Conservation (phyloP, 2,329 filamentous ascomycete species). For the Aspergillus pseudotamarii region DNA sequence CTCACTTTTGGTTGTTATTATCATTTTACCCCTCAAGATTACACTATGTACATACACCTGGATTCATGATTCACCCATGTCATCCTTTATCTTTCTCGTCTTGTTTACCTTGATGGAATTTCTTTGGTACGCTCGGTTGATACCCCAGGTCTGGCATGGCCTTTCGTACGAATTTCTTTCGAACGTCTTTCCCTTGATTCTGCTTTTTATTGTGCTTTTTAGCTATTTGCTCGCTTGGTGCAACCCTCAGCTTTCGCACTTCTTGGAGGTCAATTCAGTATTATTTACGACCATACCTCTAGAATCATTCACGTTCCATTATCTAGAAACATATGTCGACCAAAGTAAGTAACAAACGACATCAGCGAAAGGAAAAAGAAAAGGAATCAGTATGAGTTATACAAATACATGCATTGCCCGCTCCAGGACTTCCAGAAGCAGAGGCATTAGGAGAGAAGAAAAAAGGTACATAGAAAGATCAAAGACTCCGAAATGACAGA, state of each 20-base stretch:
- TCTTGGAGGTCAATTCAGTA: neutral
- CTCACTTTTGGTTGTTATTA: neutral
- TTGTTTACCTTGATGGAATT: neutral
- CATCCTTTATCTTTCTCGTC: neutral
- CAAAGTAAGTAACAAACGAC: slow-evolving; percentile 23
- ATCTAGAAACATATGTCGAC: slow-evolving; percentile 31
- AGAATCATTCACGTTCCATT: slow-evolving; percentile 30
- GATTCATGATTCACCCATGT: neutral
- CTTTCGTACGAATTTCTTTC: neutral
- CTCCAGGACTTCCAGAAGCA: slow-evolving; percentile 26
- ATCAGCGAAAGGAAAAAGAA: slow-evolving; percentile 21
- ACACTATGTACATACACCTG: neutral
- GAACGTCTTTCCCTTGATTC: neutral
- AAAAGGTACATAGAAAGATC: slow-evolving; percentile 13
- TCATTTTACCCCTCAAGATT: neutral
- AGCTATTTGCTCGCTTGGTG: neutral
- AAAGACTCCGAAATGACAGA: slow-evolving; percentile 20
- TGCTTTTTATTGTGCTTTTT: neutral
- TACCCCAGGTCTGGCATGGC: neutral
- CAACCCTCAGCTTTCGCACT: too few species aligned
- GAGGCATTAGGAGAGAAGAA: slow-evolving; percentile 25
- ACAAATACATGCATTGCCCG: slow-evolving; percentile 41
- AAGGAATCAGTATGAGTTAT: slow-evolving; percentile 32
- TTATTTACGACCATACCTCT: neutral
- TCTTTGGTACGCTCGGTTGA: neutral